These are phyloP conservation scores for Piper betle DNA, from an alignment of 164 flowering plant genomes.

Conservation along the genomic window DNA sequence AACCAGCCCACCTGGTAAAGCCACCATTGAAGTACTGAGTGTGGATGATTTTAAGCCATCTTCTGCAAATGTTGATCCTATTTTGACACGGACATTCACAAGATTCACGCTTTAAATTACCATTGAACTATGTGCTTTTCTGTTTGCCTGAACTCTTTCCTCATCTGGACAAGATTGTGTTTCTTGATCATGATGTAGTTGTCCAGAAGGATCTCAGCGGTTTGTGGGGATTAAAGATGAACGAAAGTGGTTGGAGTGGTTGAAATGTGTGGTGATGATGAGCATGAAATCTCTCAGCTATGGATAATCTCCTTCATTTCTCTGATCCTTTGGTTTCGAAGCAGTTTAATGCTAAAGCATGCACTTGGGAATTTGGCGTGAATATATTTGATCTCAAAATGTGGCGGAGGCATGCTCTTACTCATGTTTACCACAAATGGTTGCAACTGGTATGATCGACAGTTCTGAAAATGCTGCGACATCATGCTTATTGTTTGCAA, in stretches of 20 bases:
- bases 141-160: slow-evolving; percentile 84
- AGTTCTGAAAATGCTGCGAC: no score
- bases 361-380: slow-evolving; percentile 98
- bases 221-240: slow-evolving; percentile 62
- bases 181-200: slow-evolving; percentile 95
- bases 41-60: slow-evolving; percentile 37
- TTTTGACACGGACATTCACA: slow-evolving; percentile 25
- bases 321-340: slow-evolving; percentile 12
- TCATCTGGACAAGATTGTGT: slow-evolving; percentile 48
- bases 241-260: slow-evolving; percentile 83
- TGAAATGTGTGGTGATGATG: slow-evolving; percentile 50
- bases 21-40: slow-evolving; percentile 35
- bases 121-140: slow-evolving; percentile 70
- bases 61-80: slow-evolving; percentile 21
- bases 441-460: slow-evolving; percentile 46
- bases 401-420: slow-evolving; percentile 62
- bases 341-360: slow-evolving; percentile 46
- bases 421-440: slow-evolving; percentile 47
- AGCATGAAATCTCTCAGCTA: slow-evolving; percentile 39
- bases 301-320: slow-evolving; percentile 60
- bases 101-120: slow-evolving; percentile 48
- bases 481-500: no score
- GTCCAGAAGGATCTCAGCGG: slow-evolving; percentile 62
- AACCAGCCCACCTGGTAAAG: slow-evolving; percentile 7
- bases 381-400: slow-evolving; percentile 67